A percentile compares a stretch with the other conserved stretches of the same genome.
Evolutionary conservation across 176 grass and related monocot genomes (phyloP).

Genomic region (Eragrostis nindensis): DNA sequence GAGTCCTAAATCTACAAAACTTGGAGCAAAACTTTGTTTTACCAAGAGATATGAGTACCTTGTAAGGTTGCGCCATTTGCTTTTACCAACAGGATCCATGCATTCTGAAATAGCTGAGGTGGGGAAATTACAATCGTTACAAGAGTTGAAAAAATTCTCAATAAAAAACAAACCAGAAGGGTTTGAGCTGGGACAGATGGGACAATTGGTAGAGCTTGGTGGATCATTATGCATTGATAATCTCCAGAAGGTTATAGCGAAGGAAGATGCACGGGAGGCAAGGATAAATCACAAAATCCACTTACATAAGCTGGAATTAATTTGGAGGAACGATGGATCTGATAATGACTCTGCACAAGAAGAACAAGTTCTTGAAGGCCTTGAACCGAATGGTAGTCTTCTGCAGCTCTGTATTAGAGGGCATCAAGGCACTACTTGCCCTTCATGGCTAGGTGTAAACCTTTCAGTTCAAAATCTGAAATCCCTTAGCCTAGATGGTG

Average conservation of each 20-base stretch:
- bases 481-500: not conserved
- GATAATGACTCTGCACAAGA: fast-evolving
- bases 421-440: not conserved
- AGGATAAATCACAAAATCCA: not conserved
- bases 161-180: not conserved
- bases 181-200: not conserved
- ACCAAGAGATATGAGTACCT: not conserved
- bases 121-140: not conserved
- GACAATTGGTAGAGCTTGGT: not conserved
- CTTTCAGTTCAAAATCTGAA: not conserved
- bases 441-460: not conserved
- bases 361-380: not conserved
- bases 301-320: not conserved
- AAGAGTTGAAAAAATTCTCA: not conserved
- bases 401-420: not conserved
- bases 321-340: not conserved
- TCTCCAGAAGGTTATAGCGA: not conserved
- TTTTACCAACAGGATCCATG: too few species aligned
- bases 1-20: not conserved
- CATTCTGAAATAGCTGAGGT: not conserved
- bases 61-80: not conserved
- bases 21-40: too few species aligned
- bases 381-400: not conserved
- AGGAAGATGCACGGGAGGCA: not conserved
- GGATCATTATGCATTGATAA: not conserved